Conservation (phyloP, 1,139 yeast genomes). For the Hansenula sp. region DNA sequence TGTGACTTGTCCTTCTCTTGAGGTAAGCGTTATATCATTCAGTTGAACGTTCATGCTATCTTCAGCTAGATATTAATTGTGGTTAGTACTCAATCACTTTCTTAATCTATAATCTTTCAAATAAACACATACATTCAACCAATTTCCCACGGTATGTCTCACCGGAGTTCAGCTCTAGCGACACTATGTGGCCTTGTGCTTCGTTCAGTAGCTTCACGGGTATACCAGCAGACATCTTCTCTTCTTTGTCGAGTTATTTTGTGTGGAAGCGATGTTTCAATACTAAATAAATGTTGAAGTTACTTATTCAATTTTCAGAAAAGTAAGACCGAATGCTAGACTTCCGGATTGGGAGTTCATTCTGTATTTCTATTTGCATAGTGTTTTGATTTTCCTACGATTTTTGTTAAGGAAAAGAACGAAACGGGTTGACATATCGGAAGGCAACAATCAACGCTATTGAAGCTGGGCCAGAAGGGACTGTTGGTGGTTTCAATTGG, state of each 20-base stretch:
- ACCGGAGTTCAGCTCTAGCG: constrained; percentile 82
- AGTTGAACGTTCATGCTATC: constrained; percentile 94
- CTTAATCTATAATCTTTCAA: no score
- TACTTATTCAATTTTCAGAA: neutral
- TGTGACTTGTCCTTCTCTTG: constrained; percentile 68
- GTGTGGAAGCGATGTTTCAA: neutral
- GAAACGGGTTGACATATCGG: neutral
- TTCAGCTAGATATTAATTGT: constrained; percentile 25
- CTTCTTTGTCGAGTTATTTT: neutral
- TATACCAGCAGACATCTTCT: constrained; percentile 46
- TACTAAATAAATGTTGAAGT: no score
- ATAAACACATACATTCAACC: constrained; percentile 46
- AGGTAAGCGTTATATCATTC: constrained; percentile 77
- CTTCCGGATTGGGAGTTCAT: constrained; percentile 6
- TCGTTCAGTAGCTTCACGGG: constrained; percentile 88
- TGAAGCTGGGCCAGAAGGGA: neutral
- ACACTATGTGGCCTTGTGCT: constrained; percentile 83
- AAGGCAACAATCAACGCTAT: neutral
- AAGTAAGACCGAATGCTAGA: constrained; percentile 2
- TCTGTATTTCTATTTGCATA: no score
- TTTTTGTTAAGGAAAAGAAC: neutral
- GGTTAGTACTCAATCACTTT: neutral
- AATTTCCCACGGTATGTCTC: constrained; percentile 86
- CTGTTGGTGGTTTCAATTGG: neutral
- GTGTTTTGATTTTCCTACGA: no score